Base-by-base conservation (phyloP, 2,329 filamentous ascomycete species). In the Verticillium albo-atrum region DNA sequence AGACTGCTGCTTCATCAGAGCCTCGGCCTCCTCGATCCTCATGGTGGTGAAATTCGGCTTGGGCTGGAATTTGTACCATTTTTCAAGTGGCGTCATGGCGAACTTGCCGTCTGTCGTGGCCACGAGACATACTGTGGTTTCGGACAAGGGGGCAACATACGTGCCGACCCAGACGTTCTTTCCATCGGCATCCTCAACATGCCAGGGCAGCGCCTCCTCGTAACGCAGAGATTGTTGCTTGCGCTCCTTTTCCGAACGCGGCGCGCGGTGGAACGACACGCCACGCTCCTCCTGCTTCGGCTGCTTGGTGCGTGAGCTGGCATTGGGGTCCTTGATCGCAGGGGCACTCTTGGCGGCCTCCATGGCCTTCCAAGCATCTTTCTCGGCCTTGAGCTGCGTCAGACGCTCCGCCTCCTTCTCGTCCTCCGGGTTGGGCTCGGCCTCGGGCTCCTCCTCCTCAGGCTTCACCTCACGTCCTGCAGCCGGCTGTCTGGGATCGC, bases 191-290 rank as follows among this genome's bases (percentile, higher is more conserved):
- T 99, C 95, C 71, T 99, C 95, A 35, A 99, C 75, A 72, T 97
- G 93, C 95, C 95, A 99, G 6, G 95, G 95, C 55, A 97, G 79
- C 4, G 94, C 92, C 73, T 99, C 95, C 72, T 98, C 95, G 66
- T 98, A 99, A 63, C 93, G 89, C 75, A 86, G 86, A 59, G 86
- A 84, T 0, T 82, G 80, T 60, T 87, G 82, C 78, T 82, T 96
- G 82, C 83, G 95, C 78, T 76, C 94, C 69, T 94, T 92, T 68
- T 93, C 92, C 6, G 83, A 82, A 58, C 84, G 83, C 60, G 96
- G 90, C n/a, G 89, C 85, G 65, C 91, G 88, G 69, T 91, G 92
- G 25, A 96, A 90, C 67, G 92, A 91, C 64, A 92, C 90, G 1
- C 88, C 70, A 54, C 74, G 89, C 72, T 93, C 96, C 74, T 96